Conservation (phyloP, 1,284 basidiomycete species). For the Ceratorhiza oryzae-sativae region DNA sequence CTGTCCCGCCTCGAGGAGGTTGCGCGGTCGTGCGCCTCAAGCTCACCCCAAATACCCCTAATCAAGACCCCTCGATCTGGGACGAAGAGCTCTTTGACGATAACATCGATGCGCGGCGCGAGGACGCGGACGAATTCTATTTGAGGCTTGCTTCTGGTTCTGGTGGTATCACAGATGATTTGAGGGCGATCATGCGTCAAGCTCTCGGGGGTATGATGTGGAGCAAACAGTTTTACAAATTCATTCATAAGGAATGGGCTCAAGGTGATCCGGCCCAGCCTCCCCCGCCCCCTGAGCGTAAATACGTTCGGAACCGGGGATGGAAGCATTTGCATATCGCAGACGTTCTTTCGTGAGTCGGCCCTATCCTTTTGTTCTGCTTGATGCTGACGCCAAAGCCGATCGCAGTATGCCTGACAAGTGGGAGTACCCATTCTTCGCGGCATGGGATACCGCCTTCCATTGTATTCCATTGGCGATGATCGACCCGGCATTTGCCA, state of each 20-base stretch:
- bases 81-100: conserved; percentile 93
- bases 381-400: conserved; percentile 29
- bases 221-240: conserved; percentile 98
- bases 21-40: conserved; percentile 96
- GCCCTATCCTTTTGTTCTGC: conserved; percentile 14
- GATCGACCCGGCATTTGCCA: conserved; percentile 93
- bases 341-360: neutral
- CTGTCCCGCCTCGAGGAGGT: conserved; percentile 90
- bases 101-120: conserved; percentile 83
- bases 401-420: conserved; percentile 88
- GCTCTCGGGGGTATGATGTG: conserved; percentile 99
- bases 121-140: conserved; percentile 98
- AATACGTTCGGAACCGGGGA: conserved; percentile 84
- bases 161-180: conserved; percentile 77
- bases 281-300: conserved; percentile 88
- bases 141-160: conserved; percentile 77
- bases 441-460: conserved; percentile 91
- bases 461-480: conserved; percentile 97
- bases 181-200: conserved; percentile 96
- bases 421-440: conserved; percentile 96
- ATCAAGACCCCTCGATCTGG: conserved; percentile 78
- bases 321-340: conserved; percentile 44
- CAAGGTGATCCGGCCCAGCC: conserved; percentile 95
- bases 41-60: conserved; percentile 79
- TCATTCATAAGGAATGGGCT: conserved; percentile 96